These are phyloP conservation scores for Sphaerulina populicola DNA, from an alignment of 2,329 filamentous ascomycete genomes.

Conservation along the genomic window DNA sequence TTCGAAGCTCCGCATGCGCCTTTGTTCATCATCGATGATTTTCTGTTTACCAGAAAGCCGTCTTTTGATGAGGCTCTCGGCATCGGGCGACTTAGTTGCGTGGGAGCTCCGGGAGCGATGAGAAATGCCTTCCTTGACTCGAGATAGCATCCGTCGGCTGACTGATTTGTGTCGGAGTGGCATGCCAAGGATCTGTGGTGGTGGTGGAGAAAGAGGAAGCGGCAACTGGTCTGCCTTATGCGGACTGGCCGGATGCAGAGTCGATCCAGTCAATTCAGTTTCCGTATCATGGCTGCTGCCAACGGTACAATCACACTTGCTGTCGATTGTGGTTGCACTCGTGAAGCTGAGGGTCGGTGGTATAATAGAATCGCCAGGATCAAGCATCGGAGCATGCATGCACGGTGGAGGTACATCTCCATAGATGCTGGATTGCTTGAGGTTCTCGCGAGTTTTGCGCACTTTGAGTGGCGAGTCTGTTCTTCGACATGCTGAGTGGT, in stretches of 20 bases:
- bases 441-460: constrained; percentile 33
- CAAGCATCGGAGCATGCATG: constrained; percentile 9
- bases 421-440: constrained; percentile 21
- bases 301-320: not conserved
- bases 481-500: constrained; percentile 28
- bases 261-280: constrained; percentile 15
- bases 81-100: constrained; percentile 21
- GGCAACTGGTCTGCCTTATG: not conserved
- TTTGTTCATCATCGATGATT: constrained; percentile 18
- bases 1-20: constrained; percentile 26
- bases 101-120: constrained; percentile 25
- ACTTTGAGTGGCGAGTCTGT: constrained; percentile 30
- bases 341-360: constrained; percentile 12
- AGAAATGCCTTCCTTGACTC: constrained; percentile 30
- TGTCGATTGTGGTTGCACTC: constrained; percentile 11
- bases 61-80: constrained; percentile 27
- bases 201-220: constrained; percentile 3
- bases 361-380: not conserved
- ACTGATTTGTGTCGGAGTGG: constrained; percentile 29
- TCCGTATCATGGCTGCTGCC: not conserved
- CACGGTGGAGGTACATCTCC: constrained; percentile 26
- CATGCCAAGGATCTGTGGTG: constrained; percentile 10
- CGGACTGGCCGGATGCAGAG: constrained; percentile 6
- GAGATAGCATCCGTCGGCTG: constrained; percentile 32
- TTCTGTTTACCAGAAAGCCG: constrained; percentile 27